Evolutionary conservation across 805 yeast genomes (phyloP).

Genomic region (Schwanniomyces pseudopolymorphus): DNA sequence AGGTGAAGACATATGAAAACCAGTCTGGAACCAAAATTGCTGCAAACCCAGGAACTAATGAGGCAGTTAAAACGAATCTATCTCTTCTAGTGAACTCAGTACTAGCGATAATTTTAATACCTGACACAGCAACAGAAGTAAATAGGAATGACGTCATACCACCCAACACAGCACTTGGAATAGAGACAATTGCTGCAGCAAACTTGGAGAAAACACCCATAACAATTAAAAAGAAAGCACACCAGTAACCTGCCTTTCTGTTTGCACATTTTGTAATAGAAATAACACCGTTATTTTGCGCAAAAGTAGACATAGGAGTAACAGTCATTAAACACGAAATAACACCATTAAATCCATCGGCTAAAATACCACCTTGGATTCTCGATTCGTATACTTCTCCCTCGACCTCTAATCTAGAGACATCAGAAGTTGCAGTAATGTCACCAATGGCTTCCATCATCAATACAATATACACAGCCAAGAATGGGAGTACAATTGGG

Average conservation of each 20-base stretch:
- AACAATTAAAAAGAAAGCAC: conserved; percentile 73
- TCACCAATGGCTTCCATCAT: conserved; percentile 96
- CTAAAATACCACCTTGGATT: conserved; percentile 89
- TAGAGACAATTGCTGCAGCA: conserved; percentile 82
- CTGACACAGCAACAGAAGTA: conserved; percentile 75
- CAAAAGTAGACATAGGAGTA: conserved; percentile 91
- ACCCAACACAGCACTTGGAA: conserved; percentile 54
- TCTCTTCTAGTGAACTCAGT: conserved; percentile 70
- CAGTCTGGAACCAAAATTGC: conserved; percentile 63
- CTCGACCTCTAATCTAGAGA: conserved; percentile 79
- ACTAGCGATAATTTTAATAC: conserved; percentile 62
- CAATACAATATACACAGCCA: conserved; percentile 77
- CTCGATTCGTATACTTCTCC: conserved; percentile 81
- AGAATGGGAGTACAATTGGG: conserved; percentile 80
- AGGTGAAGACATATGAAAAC: conserved; percentile 66
- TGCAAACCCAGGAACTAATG: conserved; percentile 66
- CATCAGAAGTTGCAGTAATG: conserved; percentile 91
- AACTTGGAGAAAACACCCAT: conserved; percentile 90
- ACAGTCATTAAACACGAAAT: conserved; percentile 76
- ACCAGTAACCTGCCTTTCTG: conserved; percentile 76
- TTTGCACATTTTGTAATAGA: conserved; percentile 90
- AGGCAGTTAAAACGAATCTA: conserved; percentile 66
- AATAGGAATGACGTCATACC: conserved; percentile 84
- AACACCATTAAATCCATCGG: conserved; percentile 82
- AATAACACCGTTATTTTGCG: conserved; percentile 94